phyloP scores from a whole-genome alignment of 1,284 basidiomycete genomes.

The Fistulinella staudtii region DNA sequence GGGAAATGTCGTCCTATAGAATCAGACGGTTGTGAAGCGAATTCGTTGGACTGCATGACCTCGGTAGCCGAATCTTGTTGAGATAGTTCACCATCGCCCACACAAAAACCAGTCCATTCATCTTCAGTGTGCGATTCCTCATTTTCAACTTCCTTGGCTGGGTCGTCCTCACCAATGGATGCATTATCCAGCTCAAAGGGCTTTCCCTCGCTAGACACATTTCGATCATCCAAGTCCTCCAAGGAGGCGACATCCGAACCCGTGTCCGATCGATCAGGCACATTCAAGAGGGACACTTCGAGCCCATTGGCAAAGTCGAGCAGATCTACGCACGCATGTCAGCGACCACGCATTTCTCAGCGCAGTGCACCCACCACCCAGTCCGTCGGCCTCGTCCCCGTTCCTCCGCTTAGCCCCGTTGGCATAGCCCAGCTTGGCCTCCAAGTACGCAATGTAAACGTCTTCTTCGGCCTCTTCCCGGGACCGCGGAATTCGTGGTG shows the following conservation, averaged over 20 bases:
- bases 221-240: too few species aligned
- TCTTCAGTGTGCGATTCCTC: constrained; percentile 7
- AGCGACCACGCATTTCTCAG: background rate
- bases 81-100: constrained; percentile 10
- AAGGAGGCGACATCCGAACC: background rate
- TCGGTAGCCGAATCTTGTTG: too few species aligned
- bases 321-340: constrained; percentile 38
- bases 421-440: constrained; percentile 61
- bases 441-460: constrained; percentile 73
- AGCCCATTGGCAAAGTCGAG: constrained; percentile 46
- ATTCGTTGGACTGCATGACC: too few species aligned
- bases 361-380: constrained; percentile 45
- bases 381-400: constrained; percentile 53
- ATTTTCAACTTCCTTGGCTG: constrained; percentile 5
- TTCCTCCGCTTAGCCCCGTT: constrained; percentile 37
- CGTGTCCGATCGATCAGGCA: too few species aligned
- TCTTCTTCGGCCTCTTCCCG: constrained; percentile 63
- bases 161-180: too few species aligned
- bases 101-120: constrained; percentile 26
- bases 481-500: constrained; percentile 31
- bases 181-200: too few species aligned
- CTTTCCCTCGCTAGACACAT: too few species aligned
- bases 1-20: constrained; percentile 53
- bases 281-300: constrained; percentile 9
- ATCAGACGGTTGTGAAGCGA: constrained; percentile 6